phyloP scores from a whole-genome alignment of 352 stramenopile genomes.

The Phytopythium helicoides region DNA sequence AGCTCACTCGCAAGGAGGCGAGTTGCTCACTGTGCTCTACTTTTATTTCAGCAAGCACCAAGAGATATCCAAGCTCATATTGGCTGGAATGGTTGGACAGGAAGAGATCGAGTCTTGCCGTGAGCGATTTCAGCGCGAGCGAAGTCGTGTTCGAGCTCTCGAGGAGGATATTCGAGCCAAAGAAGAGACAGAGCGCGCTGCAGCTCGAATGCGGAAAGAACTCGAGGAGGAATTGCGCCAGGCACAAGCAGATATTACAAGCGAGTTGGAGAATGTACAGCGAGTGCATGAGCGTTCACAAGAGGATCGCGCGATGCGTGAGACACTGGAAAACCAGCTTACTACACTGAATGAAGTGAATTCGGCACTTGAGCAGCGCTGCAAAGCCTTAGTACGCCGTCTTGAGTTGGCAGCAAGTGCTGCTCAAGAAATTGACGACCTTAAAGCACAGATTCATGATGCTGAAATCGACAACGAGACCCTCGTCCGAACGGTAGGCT shows the following conservation, averaged over 20 bases:
- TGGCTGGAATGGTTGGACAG: too few species aligned
- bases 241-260: slow-evolving; percentile 50
- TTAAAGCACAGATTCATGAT: slow-evolving; percentile 62
- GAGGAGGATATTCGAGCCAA: slow-evolving; percentile 43
- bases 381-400: slow-evolving; percentile 60
- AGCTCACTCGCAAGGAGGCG: slow-evolving; percentile 65
- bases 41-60: too few species aligned
- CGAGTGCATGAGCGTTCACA: slow-evolving; percentile 40
- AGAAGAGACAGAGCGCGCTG: slow-evolving; percentile 32
- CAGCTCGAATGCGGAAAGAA: slow-evolving; percentile 32
- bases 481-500: slow-evolving; percentile 50
- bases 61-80: too few species aligned
- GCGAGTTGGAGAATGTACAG: slow-evolving; percentile 48
- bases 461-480: slow-evolving; percentile 71
- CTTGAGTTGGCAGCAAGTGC: slow-evolving; percentile 51
- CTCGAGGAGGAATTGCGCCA: slow-evolving; percentile 55
- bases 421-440: slow-evolving; percentile 51
- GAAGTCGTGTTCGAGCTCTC: slow-evolving; percentile 49
- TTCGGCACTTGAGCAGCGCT: slow-evolving; percentile 62
- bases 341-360: slow-evolving; percentile 78
- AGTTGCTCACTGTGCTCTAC: not conserved
- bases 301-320: slow-evolving; percentile 49
- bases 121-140: slow-evolving; percentile 53
- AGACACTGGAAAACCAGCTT: slow-evolving; percentile 63
- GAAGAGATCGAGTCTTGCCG: slow-evolving; percentile 42